Conservation (phyloP, 1,284 basidiomycete genomes). For the Naganishia sp. region DNA sequence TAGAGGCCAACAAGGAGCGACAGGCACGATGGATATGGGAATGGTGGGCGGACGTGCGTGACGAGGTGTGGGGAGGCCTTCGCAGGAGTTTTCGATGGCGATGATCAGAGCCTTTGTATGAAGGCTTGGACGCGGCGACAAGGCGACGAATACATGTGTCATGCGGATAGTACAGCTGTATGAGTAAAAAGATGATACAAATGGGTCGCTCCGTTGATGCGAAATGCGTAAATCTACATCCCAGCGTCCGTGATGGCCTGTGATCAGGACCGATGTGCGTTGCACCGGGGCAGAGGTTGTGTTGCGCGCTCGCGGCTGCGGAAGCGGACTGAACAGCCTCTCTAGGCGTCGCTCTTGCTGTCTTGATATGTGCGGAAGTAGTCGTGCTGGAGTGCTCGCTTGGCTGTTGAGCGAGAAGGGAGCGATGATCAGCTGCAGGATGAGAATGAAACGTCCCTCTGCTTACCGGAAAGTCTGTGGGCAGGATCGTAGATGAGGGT, state of each 20-base stretch:
- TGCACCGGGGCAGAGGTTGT: neutral
- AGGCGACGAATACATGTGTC: conserved; percentile 16
- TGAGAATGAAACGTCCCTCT: neutral
- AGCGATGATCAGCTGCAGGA: conserved; percentile 22
- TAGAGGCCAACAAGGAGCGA: conserved; percentile 25
- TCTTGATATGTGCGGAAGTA: conserved; percentile 66
- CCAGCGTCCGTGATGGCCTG: neutral
- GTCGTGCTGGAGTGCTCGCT: conserved; percentile 77
- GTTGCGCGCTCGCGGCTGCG: no score
- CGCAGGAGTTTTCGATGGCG: conserved; percentile 13
- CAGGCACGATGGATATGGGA: conserved; percentile 31
- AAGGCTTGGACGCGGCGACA: neutral
- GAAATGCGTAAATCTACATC: neutral
- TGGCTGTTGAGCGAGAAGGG: conserved; percentile 59
- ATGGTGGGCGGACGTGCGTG: conserved; percentile 33
- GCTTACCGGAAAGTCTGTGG: conserved; percentile 83
- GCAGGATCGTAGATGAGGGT: conserved; percentile 91
- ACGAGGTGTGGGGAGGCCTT: conserved; percentile 27
- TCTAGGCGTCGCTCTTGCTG: conserved; percentile 24
- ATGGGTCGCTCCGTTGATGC: neutral
- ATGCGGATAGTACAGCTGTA: conserved; percentile 25
- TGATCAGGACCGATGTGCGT: neutral
- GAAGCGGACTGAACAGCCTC: neutral
- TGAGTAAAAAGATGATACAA: conserved; percentile 14
- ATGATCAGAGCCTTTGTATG: neutral